phyloP scores from a whole-genome alignment of 108 stramenopile genomes.

The Chaetoceros tenuissimus region DNA sequence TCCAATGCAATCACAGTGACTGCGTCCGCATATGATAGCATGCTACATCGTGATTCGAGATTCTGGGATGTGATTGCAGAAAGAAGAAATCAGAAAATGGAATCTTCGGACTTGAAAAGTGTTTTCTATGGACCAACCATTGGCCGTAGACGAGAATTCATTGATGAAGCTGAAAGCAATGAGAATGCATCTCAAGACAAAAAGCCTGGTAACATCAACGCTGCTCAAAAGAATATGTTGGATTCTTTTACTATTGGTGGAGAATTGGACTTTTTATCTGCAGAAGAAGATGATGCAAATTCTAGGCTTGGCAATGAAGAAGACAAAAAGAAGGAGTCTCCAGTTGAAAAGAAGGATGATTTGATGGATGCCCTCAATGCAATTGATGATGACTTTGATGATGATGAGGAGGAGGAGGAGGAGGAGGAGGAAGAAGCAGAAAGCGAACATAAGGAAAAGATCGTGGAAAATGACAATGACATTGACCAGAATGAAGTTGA shows the following conservation, averaged over 20 bases:
- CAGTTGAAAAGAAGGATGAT: conserved; percentile 21
- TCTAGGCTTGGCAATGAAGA: conserved; percentile 5
- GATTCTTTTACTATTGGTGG: conserved; percentile 74
- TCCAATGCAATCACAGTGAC: conserved; percentile 23
- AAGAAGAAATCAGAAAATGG: conserved; percentile 39
- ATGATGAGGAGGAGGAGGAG: conserved; percentile 1
- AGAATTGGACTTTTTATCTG: conserved; percentile 50
- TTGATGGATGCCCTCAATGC: conserved; percentile 25
- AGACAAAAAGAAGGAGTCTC: not conserved
- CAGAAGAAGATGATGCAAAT: conserved; percentile 1
- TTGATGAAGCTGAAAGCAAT: conserved; percentile 2
- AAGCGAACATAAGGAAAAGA: not conserved
- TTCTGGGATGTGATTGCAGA: conserved; percentile 81
- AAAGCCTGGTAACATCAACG: conserved; percentile 1
- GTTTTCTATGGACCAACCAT: conserved; percentile 61
- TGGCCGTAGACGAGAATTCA: conserved; percentile 56
- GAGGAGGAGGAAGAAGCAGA: not conserved
- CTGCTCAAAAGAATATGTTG: conserved; percentile 9
- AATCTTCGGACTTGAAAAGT: conserved; percentile 1
- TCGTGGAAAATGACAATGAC: too few relatives aligned
- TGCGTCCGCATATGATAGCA: conserved; percentile 66
- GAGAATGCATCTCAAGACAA: conserved; percentile 4
- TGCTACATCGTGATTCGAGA: conserved; percentile 77
- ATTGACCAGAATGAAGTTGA: too few relatives aligned
- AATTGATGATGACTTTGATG: not conserved